Conservation (phyloP, 805 yeast genomes). For the Myxozyma melibiosi region DNA sequence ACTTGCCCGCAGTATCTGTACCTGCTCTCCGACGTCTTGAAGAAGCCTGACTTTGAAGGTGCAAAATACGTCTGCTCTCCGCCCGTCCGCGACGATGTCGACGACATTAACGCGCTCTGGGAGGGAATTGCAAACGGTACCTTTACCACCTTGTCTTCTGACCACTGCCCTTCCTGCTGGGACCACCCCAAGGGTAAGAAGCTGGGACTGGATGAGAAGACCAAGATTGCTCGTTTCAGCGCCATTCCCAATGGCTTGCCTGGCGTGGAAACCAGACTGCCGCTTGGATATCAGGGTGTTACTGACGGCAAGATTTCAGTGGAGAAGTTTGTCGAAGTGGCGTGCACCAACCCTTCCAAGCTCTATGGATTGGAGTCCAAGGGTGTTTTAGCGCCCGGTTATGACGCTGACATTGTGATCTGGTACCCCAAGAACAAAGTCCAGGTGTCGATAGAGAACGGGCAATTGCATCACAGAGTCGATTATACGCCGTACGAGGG, state of each 20-base stretch:
- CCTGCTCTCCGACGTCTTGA: conserved; percentile 47
- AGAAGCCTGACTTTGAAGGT: conserved; percentile 48
- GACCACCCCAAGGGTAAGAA: conserved; percentile 50
- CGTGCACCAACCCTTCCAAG: conserved; percentile 52
- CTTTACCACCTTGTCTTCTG: conserved; percentile 50
- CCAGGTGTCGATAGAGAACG: conserved; percentile 42
- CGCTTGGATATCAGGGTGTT: conserved; percentile 50
- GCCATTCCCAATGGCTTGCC: conserved; percentile 54
- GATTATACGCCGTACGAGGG: conserved; percentile 43
- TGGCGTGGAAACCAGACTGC: conserved; percentile 53
- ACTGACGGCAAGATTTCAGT: conserved; percentile 47
- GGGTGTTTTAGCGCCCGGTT: conserved; percentile 51
- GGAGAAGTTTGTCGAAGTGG: conserved; percentile 50
- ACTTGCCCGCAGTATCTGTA: conserved; percentile 56
- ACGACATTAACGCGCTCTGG: conserved; percentile 52
- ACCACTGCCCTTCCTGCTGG: conserved; percentile 52
- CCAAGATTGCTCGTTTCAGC: conserved; percentile 47
- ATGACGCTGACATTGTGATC: conserved; percentile 53
- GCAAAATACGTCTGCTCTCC: conserved; percentile 57
- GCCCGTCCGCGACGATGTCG: conserved; percentile 48
- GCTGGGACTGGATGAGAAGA: conserved; percentile 42
- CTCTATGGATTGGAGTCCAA: conserved; percentile 49
- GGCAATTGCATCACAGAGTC: conserved; percentile 33
- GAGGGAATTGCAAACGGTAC: conserved; percentile 51
- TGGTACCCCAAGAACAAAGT: conserved; percentile 50